phyloP scores from a whole-genome alignment of 2,329 filamentous ascomycete species.

The Hyphodiscus sp. region DNA sequence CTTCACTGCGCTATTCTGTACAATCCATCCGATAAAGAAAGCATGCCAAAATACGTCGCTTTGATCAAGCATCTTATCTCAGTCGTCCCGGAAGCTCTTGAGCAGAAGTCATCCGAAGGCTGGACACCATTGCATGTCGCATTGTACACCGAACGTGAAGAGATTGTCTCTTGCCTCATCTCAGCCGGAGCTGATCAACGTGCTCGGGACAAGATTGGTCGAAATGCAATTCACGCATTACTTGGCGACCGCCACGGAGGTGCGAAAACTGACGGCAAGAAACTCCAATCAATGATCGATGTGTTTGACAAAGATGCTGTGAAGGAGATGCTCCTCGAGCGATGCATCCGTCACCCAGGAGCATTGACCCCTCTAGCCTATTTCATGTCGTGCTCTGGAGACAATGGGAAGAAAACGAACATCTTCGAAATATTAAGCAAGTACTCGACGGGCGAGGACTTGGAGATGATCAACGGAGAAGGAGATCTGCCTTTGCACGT shows the following conservation, averaged over 20 bases:
- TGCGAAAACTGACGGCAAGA: slow-evolving; percentile 18
- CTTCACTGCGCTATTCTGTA: slow-evolving; percentile 59
- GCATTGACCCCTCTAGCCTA: slow-evolving; percentile 59
- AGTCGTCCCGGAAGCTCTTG: slow-evolving; percentile 53
- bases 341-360: slow-evolving; percentile 43
- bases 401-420: slow-evolving; percentile 27
- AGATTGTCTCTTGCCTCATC: slow-evolving; percentile 56
- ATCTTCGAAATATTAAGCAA: slow-evolving; percentile 45
- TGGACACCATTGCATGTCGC: slow-evolving; percentile 66
- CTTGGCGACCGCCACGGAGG: slow-evolving; percentile 11
- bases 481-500: slow-evolving; percentile 61
- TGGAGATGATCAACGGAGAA: slow-evolving; percentile 54
- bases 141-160: slow-evolving; percentile 46
- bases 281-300: slow-evolving; percentile 43
- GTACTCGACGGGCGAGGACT: slow-evolving; percentile 49
- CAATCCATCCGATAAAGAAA: slow-evolving; percentile 24
- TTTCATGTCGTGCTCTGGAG: slow-evolving; percentile 38
- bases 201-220: slow-evolving; percentile 49
- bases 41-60: slow-evolving; percentile 35
- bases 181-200: slow-evolving; percentile 64
- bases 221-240: slow-evolving; percentile 64
- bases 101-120: slow-evolving; percentile 51
- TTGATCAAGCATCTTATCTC: slow-evolving; percentile 62
- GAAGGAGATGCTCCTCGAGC: slow-evolving; percentile 50
- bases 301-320: slow-evolving; percentile 53